Percentiles rank a stretch among this genome's conserved stretches.
These are phyloP conservation scores for Gentiana macrophylla DNA, from an alignment of 257 asterid genomes.

Conservation along the genomic window DNA sequence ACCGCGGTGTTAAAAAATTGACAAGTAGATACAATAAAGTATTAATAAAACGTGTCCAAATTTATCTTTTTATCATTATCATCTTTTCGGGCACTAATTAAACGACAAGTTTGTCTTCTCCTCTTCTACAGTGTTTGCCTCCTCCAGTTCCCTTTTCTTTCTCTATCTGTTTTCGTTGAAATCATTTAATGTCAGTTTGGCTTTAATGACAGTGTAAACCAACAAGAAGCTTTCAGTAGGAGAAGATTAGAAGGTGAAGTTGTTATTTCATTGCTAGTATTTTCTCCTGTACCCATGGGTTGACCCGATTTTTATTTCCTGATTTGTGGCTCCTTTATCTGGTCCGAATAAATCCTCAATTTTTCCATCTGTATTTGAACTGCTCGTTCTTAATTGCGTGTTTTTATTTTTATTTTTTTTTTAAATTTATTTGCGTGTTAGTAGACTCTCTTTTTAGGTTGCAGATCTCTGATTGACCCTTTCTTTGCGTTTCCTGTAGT, in stretches of 20 bases:
- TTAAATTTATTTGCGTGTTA: constrained; percentile 4
- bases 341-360: constrained; percentile 7
- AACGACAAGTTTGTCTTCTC: too few relatives aligned
- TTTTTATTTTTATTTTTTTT: not conserved
- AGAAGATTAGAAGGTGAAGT: constrained; percentile 10
- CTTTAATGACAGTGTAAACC: too few relatives aligned
- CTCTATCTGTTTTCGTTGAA: too few relatives aligned
- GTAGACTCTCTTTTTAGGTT: constrained; percentile 15
- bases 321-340: constrained; percentile 25
- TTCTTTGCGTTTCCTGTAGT: constrained; percentile 8
- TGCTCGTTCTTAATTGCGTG: constrained; percentile 2
- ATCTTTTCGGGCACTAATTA: too few relatives aligned
- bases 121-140: too few relatives aligned
- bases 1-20: too few relatives aligned
- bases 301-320: constrained; percentile 17
- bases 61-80: too few relatives aligned
- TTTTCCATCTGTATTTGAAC: constrained; percentile 18
- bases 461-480: constrained; percentile 18
- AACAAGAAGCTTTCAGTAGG: too few relatives aligned
- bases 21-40: too few relatives aligned
- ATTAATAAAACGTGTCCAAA: too few relatives aligned
- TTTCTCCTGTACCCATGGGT: constrained; percentile 1
- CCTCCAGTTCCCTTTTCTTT: too few relatives aligned
- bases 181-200: too few relatives aligned
- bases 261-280: not conserved